These are phyloP conservation scores for Rhynchosporium agropyri DNA, from an alignment of 2,329 filamentous ascomycete species.

Conservation along the genomic window DNA sequence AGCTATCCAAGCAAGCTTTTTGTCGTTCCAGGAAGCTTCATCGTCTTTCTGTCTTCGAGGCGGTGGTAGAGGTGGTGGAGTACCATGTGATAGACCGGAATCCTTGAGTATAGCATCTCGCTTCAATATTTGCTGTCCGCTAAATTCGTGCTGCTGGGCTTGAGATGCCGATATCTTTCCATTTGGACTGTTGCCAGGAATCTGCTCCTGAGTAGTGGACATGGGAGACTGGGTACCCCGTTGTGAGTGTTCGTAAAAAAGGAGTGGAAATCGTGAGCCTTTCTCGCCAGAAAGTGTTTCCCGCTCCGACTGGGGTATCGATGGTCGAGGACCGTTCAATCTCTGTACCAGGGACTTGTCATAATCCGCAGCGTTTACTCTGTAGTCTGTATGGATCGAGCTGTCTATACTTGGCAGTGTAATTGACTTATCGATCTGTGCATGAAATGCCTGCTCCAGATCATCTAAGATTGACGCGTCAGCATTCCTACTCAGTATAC, in stretches of 20 bases:
- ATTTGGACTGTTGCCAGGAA: background rate
- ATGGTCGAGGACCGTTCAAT: background rate
- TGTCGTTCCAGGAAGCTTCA: conserved; percentile 2
- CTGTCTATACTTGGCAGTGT: conserved; percentile 2
- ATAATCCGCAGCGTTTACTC: background rate
- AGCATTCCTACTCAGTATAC: background rate
- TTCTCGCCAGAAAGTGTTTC: background rate
- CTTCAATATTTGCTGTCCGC: background rate
- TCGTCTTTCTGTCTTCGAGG: background rate
- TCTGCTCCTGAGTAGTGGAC: background rate
- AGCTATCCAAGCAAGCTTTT: conserved; percentile 12
- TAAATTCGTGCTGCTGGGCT: background rate
- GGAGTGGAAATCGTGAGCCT: no score
- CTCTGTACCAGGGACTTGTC: conserved; percentile 13
- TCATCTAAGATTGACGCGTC: background rate
- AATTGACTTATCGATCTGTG: background rate
- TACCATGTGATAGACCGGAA: background rate
- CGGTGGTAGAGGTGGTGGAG: background rate
- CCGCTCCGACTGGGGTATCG: background rate
- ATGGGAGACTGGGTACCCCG: background rate
- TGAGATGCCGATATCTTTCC: background rate
- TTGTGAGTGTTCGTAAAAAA: background rate
- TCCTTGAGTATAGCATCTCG: background rate
- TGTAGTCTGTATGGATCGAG: conserved; percentile 1
- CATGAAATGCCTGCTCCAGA: background rate